These are phyloP conservation scores for Neotropicomus parvogracilis DNA, from an alignment of 1,284 basidiomycete genomes.

Conservation along the genomic window DNA sequence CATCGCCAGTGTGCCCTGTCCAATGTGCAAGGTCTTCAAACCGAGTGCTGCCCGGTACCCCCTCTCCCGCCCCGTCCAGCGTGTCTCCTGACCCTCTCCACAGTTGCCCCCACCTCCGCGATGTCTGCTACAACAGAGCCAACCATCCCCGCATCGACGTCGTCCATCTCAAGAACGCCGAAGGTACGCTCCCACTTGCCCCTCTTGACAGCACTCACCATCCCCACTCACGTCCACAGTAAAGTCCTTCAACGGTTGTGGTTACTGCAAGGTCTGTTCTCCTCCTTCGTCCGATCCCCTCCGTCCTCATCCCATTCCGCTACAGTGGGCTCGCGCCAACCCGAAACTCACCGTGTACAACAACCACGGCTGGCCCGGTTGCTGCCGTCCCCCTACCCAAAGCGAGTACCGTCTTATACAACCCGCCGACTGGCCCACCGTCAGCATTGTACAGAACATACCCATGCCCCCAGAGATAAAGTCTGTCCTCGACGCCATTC, in stretches of 20 bases:
- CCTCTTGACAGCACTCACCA: neutral
- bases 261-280: constrained; percentile 71
- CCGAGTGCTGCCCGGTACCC: constrained; percentile 52
- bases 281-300: constrained; percentile 26
- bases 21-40: constrained; percentile 79
- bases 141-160: constrained; percentile 72
- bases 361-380: constrained; percentile 80
- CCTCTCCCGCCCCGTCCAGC: constrained; percentile 9
- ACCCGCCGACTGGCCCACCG: constrained; percentile 75
- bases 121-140: constrained; percentile 67
- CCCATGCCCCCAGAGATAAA: constrained; percentile 69
- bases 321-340: constrained; percentile 64
- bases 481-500: constrained; percentile 54
- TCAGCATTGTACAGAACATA: constrained; percentile 66
- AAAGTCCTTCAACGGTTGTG: constrained; percentile 77
- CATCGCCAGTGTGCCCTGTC: constrained; percentile 61
- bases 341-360: constrained; percentile 53
- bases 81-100: constrained; percentile 13
- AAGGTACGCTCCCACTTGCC: constrained; percentile 49
- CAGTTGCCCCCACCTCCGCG: constrained; percentile 71
- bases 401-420: constrained; percentile 59
- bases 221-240: constrained; percentile 42
- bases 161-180: constrained; percentile 74
- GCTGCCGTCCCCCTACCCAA: constrained; percentile 65
- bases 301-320: constrained; percentile 26